Conservation (phyloP, 257 asterid species). For the Solanum virginianum region DNA sequence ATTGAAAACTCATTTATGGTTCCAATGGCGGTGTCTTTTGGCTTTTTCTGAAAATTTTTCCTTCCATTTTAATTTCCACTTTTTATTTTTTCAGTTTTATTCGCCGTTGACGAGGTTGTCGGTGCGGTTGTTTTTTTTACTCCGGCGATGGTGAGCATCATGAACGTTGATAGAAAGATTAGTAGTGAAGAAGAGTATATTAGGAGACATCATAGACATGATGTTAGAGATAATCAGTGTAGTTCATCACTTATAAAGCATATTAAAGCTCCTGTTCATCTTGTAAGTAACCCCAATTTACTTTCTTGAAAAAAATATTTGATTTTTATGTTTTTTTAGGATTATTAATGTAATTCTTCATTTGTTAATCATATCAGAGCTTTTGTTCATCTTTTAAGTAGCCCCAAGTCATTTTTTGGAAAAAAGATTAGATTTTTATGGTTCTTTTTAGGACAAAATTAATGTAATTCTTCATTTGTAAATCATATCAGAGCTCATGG, state of each 20-base stretch:
- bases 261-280: conserved; percentile 9
- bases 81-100: background rate
- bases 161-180: background rate
- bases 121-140: background rate
- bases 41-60: background rate
- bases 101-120: background rate
- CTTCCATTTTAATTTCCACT: background rate
- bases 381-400: background rate
- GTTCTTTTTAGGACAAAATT: background rate
- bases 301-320: background rate
- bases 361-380: background rate
- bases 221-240: conserved; percentile 1
- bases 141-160: conserved; percentile 8
- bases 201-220: conserved; percentile 2
- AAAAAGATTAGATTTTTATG: background rate
- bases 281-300: background rate
- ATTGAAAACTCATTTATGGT: background rate
- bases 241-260: conserved; percentile 6
- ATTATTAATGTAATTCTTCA: background rate
- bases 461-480: background rate
- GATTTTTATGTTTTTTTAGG: background rate
- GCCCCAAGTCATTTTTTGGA: background rate
- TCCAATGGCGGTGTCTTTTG: conserved; percentile 12
- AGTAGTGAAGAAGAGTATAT: conserved; percentile 1
- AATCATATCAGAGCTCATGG: background rate